These are phyloP conservation scores for apple (Malus domestica) DNA, from an alignment of 306 rosid species.

Conservation along the genomic window ASM211411v1 NC_041789.1:17226501-17227000, in stretches of 20 bases:
- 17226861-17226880: not conserved
- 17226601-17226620: not conserved
- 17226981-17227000: no score
- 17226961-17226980: no score
- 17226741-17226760: constrained; percentile 64
- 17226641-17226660: constrained; percentile 87
- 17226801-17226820: constrained; percentile 61
- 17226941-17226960: no score
- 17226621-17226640: constrained; percentile 20
- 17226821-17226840: not conserved
- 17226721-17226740: constrained; percentile 95
- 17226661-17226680: constrained; percentile 94
- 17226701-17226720: constrained; percentile 98
- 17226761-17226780: constrained; percentile 9
- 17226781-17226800: constrained; percentile 90
- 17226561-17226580: not conserved
- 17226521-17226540: not conserved
- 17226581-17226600: not conserved
- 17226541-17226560: not conserved
- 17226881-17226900: not conserved
- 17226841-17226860: not conserved
- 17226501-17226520: not conserved
- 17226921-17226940: no score
- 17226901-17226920: no score
- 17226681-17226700: constrained; percentile 97